Base-by-base conservation (phyloP, 345 rosid species). In the Firmiana major region DNA sequence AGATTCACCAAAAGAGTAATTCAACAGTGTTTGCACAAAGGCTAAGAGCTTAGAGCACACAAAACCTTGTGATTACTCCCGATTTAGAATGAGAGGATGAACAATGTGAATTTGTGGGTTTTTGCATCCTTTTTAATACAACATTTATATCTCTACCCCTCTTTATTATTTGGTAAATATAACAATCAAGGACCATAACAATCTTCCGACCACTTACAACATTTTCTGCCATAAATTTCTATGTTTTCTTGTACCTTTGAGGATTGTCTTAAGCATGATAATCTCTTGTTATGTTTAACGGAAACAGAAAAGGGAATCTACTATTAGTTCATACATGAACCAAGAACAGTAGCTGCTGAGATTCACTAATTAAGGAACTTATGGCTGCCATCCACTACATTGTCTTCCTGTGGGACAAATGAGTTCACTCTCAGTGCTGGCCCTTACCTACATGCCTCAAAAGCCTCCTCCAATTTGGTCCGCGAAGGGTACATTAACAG, bases 211-310 rank as follows among this genome's bases (percentile, higher is more conserved):
- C 42, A 26, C 16, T 28, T 9, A 46, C 11, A 19, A 24, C 4
- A 7, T 69, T 48, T 65, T 10, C 31, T 66, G 51, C 42, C 71
- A 40, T 40, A 66, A 40, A 66, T 42, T n/a, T n/a, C 51, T 42
- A 21, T 59, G 64, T 59, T 59, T 42, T 71, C 24, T 71, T n/a
- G 19, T 53, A 31, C 62, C 19, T 31, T 22, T 51, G 60, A 34
- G 75, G 75, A 51, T 19, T 71, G 43, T 71, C 62, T 51, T 71
- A 71, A 71, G 75, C 62, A 51, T 19, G 24, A 51, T 19, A 71
- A 53, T 71, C 46, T 34, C 45, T 31, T 49, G 59, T 70, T 49
- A 17, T 70, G 60, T 71, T 51, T 71, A 21, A 71, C 9, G 51
- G 74, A 9, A 49, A 26, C 73, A 24, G 42, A 46, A 22, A 26